Evolutionary conservation across 2,329 filamentous ascomycete genomes (phyloP).

Genomic region (Diplodia scrobiculata): DNA sequence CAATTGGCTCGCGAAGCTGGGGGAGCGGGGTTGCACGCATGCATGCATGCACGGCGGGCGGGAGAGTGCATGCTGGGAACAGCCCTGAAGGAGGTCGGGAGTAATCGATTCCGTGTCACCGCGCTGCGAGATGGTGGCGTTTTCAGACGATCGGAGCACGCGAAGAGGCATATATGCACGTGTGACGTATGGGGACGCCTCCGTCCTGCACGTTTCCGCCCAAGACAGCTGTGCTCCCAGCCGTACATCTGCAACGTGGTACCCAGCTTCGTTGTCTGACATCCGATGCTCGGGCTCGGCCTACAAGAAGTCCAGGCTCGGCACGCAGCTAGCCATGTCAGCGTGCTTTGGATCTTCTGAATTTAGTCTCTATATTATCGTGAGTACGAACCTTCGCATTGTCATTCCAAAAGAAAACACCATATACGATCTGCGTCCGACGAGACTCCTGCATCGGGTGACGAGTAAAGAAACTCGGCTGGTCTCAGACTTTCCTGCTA

Average conservation of each 20-base stretch:
- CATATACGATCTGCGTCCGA: neutral
- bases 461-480: neutral
- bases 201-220: neutral
- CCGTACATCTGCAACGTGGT: neutral
- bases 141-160: neutral
- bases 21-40: neutral
- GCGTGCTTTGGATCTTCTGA: neutral
- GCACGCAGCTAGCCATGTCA: neutral
- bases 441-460: neutral
- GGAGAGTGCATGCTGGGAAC: neutral
- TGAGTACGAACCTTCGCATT: neutral
- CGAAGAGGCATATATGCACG: neutral
- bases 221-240: neutral
- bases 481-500: neutral
- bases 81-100: neutral
- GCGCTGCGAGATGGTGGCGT: neutral
- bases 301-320: neutral
- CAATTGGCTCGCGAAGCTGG: neutral
- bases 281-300: neutral
- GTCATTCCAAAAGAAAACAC: neutral
- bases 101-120: neutral
- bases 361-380: neutral
- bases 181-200: neutral
- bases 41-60: slow-evolving; percentile 14
- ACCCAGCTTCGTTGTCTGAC: neutral